A percentile compares a stretch with the other conserved stretches of the same genome.
phyloP scores from a whole-genome alignment of 1,139 yeast species.

The Suhomyces guaymorum region DNA sequence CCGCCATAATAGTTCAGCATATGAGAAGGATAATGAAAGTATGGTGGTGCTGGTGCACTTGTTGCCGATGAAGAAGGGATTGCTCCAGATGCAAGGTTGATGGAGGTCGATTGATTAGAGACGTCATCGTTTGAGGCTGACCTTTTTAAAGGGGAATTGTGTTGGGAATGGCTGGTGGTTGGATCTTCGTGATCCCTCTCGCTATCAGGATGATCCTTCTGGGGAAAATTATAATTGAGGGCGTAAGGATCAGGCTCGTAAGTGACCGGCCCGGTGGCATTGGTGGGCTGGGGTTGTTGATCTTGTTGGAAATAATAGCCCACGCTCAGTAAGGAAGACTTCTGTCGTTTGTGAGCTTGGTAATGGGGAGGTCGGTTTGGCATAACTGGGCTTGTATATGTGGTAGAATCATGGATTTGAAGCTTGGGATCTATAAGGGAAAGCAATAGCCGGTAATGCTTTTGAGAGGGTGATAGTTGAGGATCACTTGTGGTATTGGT shows the following conservation, averaged over 20 bases:
- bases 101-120: slow-evolving; percentile 2
- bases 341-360: slow-evolving; percentile 44
- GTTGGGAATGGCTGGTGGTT: slow-evolving; percentile 12
- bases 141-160: slow-evolving; percentile 15
- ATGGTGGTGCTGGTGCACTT: slow-evolving; percentile 12
- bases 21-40: slow-evolving; percentile 18
- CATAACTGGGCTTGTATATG: slow-evolving; percentile 10
- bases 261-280: too few species aligned
- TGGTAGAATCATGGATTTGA: slow-evolving; percentile 6
- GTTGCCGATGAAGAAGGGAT: slow-evolving; percentile 9
- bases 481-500: not conserved
- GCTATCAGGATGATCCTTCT: slow-evolving; percentile 7
- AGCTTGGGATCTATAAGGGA: not conserved
- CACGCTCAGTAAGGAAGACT: slow-evolving; percentile 40
- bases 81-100: slow-evolving; percentile 7
- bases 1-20: slow-evolving; percentile 12
- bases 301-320: slow-evolving; percentile 32
- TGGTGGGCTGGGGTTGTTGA: slow-evolving; percentile 10
- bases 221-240: slow-evolving; percentile 18
- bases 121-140: slow-evolving; percentile 12
- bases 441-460: too few species aligned
- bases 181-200: slow-evolving; percentile 9
- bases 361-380: slow-evolving; percentile 19
- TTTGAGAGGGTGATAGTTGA: too few species aligned
- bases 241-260: slow-evolving; percentile 17